Conservation (phyloP, 176 grass and related monocot species). For the Triticum timopheevii region DNA sequence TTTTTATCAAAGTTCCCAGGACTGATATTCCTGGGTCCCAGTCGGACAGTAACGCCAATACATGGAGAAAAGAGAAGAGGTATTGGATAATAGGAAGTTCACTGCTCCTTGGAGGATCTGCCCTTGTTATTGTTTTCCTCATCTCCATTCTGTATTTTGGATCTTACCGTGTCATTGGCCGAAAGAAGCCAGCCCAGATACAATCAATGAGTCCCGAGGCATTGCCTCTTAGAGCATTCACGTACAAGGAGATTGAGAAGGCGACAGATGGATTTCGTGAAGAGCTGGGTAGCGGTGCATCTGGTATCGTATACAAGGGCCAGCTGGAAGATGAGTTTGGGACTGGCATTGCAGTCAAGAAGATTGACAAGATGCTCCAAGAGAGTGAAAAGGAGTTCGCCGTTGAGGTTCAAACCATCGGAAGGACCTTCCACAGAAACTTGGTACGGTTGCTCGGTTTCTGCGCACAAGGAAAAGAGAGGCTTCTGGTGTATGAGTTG, state of each 20-base stretch:
- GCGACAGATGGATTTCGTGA: slow-evolving; percentile 28
- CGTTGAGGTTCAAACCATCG: slow-evolving; percentile 25
- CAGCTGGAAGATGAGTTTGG: slow-evolving; percentile 3
- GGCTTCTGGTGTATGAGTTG: slow-evolving; percentile 27
- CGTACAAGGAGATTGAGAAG: slow-evolving; percentile 22
- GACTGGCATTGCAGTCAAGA: slow-evolving; percentile 26
- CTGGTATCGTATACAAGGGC: neutral
- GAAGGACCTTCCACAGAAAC: slow-evolving; percentile 32
- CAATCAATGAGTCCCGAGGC: neutral
- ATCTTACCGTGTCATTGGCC: neutral
- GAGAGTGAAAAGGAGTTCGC: slow-evolving; percentile 26
- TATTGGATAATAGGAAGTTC: slow-evolving; percentile 30
- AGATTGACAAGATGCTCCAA: slow-evolving; percentile 9
- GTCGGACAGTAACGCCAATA: neutral
- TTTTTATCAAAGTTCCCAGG: slow-evolving; percentile 10
- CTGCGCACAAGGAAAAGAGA: neutral
- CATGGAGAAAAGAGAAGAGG: neutral
- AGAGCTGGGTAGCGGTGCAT: slow-evolving; percentile 16
- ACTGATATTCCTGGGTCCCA: neutral
- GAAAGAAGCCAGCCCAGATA: slow-evolving; percentile 1
- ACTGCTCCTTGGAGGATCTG: slow-evolving; percentile 13
- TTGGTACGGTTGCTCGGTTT: slow-evolving; percentile 17
- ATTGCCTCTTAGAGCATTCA: slow-evolving; percentile 25
- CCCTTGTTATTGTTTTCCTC: slow-evolving; percentile 18
- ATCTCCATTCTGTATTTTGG: neutral